A percentile compares a stretch with the other conserved stretches of the same genome.
Conservation (phyloP, 306 rosid species). For the Rosa rugosa region DNA sequence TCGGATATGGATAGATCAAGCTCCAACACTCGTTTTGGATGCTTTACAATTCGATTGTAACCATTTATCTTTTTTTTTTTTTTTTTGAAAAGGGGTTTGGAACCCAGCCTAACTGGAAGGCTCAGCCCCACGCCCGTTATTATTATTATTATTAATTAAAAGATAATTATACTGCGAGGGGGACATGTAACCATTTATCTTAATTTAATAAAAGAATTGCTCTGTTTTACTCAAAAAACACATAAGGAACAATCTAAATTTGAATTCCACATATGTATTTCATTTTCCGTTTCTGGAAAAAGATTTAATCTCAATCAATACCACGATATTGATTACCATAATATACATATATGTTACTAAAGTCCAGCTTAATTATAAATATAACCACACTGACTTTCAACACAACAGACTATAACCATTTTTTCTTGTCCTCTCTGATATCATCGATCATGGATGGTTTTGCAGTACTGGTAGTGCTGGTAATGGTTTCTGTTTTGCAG, state of each 20-base stretch:
- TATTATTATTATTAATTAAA: too few relatives aligned
- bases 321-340: neutral
- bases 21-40: too few relatives aligned
- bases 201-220: too few relatives aligned
- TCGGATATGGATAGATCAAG: too few relatives aligned
- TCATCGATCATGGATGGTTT: constrained; percentile 30
- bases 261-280: neutral
- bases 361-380: neutral
- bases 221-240: too few relatives aligned
- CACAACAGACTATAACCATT: neutral
- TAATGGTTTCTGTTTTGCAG: constrained; percentile 16
- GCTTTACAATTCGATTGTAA: too few relatives aligned
- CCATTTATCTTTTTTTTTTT: too few relatives aligned
- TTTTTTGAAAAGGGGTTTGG: too few relatives aligned
- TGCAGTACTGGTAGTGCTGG: constrained; percentile 8
- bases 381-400: neutral
- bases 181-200: too few relatives aligned
- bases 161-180: too few relatives aligned
- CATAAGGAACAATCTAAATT: neutral
- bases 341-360: neutral
- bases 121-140: too few relatives aligned
- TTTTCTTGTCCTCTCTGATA: neutral
- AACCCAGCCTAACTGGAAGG: too few relatives aligned
- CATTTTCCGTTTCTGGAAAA: neutral
- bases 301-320: neutral